These are phyloP conservation scores for Metschnikowia gruessii DNA, from an alignment of 805 yeast genomes.

Conservation along the genomic window DNA sequence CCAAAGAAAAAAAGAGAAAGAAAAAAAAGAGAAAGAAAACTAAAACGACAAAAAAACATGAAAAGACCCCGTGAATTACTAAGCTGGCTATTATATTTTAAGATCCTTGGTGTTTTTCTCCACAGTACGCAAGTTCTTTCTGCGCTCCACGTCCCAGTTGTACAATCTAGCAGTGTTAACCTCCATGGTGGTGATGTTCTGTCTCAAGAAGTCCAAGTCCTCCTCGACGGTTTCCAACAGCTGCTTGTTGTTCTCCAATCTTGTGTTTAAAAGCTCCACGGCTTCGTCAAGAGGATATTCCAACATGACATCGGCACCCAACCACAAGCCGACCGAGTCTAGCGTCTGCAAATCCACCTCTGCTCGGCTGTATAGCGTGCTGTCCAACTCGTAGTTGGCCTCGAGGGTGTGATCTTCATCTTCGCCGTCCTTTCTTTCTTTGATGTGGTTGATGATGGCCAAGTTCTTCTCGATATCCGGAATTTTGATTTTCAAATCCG, in stretches of 20 bases:
- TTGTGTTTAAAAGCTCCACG: constrained; percentile 56
- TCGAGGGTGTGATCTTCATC: constrained; percentile 41
- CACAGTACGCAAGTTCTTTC: constrained; percentile 45
- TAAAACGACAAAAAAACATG: too few species aligned
- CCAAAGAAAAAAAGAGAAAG: too few species aligned
- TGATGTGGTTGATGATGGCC: constrained; percentile 62
- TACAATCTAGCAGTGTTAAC: constrained; percentile 93
- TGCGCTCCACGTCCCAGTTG: constrained; percentile 83
- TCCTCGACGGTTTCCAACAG: constrained; percentile 66
- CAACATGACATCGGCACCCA: constrained; percentile 98
- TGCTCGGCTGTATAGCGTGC: constrained; percentile 87
- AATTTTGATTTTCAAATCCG: constrained; percentile 61
- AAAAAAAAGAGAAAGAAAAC: too few species aligned
- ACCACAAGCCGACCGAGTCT: constrained; percentile 76
- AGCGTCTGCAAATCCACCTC: constrained; percentile 55
- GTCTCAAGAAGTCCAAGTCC: constrained; percentile 79
- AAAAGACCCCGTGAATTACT: too few species aligned
- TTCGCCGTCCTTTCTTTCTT: constrained; percentile 41
- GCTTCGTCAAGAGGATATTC: constrained; percentile 94
- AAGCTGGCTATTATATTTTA: constrained; percentile 16
- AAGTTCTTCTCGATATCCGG: constrained; percentile 93
- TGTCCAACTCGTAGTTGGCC: constrained; percentile 89
- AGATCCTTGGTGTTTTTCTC: constrained; percentile 28
- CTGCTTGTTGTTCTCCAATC: constrained; percentile 60
- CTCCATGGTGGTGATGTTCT: constrained; percentile 95